Evolutionary conservation across 495 filamentous ascomycete genomes (phyloP), one percentile per base, ranked within the genome.

Genomic region (Evernia prunastri): DNA sequence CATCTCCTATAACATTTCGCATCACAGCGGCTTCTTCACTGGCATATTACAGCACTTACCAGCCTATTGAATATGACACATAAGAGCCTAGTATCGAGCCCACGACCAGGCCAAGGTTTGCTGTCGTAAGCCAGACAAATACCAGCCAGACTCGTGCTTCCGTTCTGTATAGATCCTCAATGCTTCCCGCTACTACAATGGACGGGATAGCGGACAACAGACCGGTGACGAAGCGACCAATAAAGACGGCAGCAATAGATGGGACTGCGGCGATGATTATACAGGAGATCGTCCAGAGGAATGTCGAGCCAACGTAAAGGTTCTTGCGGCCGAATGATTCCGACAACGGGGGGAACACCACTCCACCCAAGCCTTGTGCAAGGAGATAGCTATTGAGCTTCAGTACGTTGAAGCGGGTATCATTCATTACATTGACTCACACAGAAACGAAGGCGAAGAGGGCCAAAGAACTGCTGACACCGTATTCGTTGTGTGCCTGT

Each of bases 321-420:
- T 69, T 73, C 54, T 78, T 80, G 33, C 80, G 79, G 4, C 82
- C 82, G 65, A 83, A 81, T 0, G 74, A 70, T 67, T 84, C 82
- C 0, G 80, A 79, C 63, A 77, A 79, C 33, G 82, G 79, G 35
- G 81, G 80, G 49, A 82, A 77, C 25, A 83, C 57, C 35, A 84
- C 71, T 20, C 76, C 79, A 36, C 54, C 54, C 79, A 80, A 31
- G 20, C 72, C 78, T 70, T 84, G 82, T 3, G 79, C 81, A 11
- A 83, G 68, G 37, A 79, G 71, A 61, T 81, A 82, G 57, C 78
- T 82, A 36, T 29, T 10, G 49, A 53, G 8, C 9, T 12, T 53
- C 49, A 53, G 49, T 53, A n/a, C 11, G 20, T 53, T 25, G 49
- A 9, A 53, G 49, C 9, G 27, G 31, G 27, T 27, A 57, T 4